phyloP scores from a whole-genome alignment of 2,329 filamentous ascomycete genomes.

The Cryoendolithus antarcticus region DNA sequence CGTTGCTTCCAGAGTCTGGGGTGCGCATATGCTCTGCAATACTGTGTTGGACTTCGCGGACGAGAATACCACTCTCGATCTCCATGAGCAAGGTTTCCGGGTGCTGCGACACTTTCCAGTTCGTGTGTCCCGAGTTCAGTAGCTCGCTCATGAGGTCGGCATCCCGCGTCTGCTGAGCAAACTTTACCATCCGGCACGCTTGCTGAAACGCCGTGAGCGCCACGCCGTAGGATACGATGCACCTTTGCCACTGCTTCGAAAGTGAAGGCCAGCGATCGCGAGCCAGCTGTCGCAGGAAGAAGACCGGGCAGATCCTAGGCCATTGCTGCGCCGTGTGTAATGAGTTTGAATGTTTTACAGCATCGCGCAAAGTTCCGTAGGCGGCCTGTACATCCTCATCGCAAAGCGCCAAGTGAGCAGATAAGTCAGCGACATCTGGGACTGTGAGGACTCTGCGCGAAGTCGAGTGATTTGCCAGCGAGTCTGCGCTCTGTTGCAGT shows the following conservation, averaged over 20 bases:
- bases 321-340: conserved; percentile 22
- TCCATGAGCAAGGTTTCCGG: conserved; percentile 57
- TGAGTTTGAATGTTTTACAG: no score
- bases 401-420: not conserved
- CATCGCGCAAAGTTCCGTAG: not conserved
- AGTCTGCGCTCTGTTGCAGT: no score
- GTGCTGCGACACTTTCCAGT: conserved; percentile 43
- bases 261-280: conserved; percentile 22
- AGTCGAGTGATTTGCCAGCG: no score
- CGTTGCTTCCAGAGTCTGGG: conserved; percentile 39
- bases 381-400: not conserved
- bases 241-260: conserved; percentile 26
- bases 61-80: conserved; percentile 51
- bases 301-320: conserved; percentile 32
- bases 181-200: conserved; percentile 8
- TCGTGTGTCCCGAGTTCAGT: conserved; percentile 37
- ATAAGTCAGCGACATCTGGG: no score
- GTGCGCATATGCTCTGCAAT: conserved; percentile 50
- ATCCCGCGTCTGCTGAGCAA: not conserved
- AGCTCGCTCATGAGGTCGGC: conserved; percentile 29
- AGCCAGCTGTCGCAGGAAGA: conserved; percentile 38
- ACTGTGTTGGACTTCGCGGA: conserved; percentile 49
- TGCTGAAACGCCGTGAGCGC: conserved; percentile 35
- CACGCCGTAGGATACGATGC: conserved; percentile 33
- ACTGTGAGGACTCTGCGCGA: no score